Base-by-base conservation (phyloP, 2,329 filamentous ascomycete genomes). In the Raffaelea albimanens region DNA sequence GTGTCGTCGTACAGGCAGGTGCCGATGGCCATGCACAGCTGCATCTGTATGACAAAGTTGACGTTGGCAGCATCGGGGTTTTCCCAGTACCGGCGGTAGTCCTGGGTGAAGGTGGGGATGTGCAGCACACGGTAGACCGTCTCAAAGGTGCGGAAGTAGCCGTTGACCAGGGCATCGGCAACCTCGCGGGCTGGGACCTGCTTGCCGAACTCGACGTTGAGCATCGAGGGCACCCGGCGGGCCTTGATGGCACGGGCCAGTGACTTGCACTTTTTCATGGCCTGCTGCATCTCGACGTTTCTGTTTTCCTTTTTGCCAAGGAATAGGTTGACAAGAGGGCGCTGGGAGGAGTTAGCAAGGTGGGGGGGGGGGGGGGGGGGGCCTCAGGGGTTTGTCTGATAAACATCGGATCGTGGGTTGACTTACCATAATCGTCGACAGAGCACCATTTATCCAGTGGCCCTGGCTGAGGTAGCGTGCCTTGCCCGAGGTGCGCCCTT, bases 81-180 rank as follows among this genome's bases (percentile, higher is more conserved):
- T 29, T 66, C 59, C 72, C 72, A 77, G 57, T 72, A 74, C 3
- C 58, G 55, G 10, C 67, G 64, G 53, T 81, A 83, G 29, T 78
- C 72, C 11, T 64, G 63, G 40, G 67, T 63, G 52, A 83, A 82
- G 0, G 70, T 72, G 0, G 78, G 78, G 1, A 76, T 58, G 56
- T 83, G 74, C 9, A 83, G 49, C 21, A 83, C 67, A 3, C 80
- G 69, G 51, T 76, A 69, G 16, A 75, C 70, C 1, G 73, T 71
- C 55, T 82, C 78, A 39, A 76, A 70, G 0, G 72, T 73, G 43
- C 74, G 64, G 18, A 83, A 61, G 61, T 81, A 81, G 25, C 64
- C 59, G 9, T 72, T 64, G 16, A 80, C 62, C 2, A 81, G 66
- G 45, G 67, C 59, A 49, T 80, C 75, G 0, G 72, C 69, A 1